Percentiles rank a stretch among this genome's conserved stretches.
phyloP scores from a whole-genome alignment of 2,329 filamentous ascomycete species.

The Stagonosporopsis vannaccii region DNA sequence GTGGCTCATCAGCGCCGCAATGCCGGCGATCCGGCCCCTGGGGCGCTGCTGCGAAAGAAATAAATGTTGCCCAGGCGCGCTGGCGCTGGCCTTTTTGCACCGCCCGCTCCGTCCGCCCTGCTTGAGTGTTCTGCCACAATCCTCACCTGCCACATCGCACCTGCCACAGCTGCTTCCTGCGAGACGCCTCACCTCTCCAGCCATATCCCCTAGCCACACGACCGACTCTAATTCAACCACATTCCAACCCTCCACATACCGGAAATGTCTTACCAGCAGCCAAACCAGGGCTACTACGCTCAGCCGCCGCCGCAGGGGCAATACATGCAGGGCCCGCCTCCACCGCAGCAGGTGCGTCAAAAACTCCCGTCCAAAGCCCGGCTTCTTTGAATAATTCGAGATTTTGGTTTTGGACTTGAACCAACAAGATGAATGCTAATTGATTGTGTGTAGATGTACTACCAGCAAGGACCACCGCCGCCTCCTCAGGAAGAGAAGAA shows the following conservation, averaged over 20 bases:
- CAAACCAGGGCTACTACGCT: slow-evolving; percentile 35
- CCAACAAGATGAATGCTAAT: too few species aligned
- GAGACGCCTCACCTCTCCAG: neutral
- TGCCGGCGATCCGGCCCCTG: slow-evolving; percentile 1
- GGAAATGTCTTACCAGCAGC: slow-evolving; percentile 27
- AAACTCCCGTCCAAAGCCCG: neutral
- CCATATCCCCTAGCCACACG: slow-evolving; percentile 4
- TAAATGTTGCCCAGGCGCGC: neutral
- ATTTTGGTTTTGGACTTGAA: too few species aligned
- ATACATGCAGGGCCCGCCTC: slow-evolving; percentile 29
- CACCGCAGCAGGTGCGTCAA: slow-evolving; percentile 34
- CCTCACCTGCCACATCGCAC: neutral
- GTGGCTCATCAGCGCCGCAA: too few species aligned
- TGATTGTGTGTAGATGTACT: slow-evolving; percentile 36
- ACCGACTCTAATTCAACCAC: slow-evolving; percentile 20
- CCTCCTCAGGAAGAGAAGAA: slow-evolving; percentile 39
- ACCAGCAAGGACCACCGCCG: slow-evolving; percentile 29
- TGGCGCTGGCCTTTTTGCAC: neutral
- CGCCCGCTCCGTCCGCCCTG: too few species aligned
- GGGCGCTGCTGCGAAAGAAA: too few species aligned
- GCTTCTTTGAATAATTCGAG: too few species aligned
- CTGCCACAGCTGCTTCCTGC: neutral
- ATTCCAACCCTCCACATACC: neutral
- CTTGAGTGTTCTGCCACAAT: neutral
- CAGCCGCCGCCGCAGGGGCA: slow-evolving; percentile 37